Conservation (phyloP, 306 rosid genomes). For the Corylus avellana region DNA sequence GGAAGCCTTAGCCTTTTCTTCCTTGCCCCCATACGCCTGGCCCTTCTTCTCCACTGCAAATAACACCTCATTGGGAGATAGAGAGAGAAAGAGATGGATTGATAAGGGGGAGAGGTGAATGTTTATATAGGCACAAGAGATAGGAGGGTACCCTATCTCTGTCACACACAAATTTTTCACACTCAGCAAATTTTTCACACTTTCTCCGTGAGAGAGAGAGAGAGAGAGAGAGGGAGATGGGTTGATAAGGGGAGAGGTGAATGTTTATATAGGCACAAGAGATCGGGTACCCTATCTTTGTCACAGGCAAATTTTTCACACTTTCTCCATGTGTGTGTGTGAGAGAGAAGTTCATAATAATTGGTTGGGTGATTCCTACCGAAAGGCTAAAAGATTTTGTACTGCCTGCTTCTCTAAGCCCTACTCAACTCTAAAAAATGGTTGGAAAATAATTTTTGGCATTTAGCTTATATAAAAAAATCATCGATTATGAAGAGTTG, state of each 20-base stretch:
- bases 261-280: constrained; percentile 7
- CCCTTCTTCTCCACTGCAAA: constrained; percentile 32
- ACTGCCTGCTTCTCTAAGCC: not conserved
- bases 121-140: constrained; percentile 21
- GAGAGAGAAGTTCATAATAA: not conserved
- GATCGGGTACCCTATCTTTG: not conserved
- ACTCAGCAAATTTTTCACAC: too few relatives aligned
- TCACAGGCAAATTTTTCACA: not conserved
- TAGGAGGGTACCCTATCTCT: not conserved
- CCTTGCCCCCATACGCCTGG: constrained; percentile 42
- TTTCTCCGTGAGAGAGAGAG: not conserved
- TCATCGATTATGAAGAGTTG: too few relatives aligned
- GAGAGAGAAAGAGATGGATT: not conserved
- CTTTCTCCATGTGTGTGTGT: not conserved
- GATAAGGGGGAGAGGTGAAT: constrained; percentile 1
- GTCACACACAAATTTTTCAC: not conserved
- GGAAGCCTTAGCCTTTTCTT: constrained; percentile 52
- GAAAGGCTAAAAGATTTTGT: not conserved
- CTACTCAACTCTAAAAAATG: not conserved
- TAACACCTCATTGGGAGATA: constrained; percentile 51
- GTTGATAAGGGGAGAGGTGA: not conserved
- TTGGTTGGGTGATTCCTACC: not conserved
- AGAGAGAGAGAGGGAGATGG: not conserved
- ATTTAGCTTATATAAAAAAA: too few relatives aligned
- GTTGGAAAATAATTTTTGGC: too few relatives aligned